Percentiles rank a stretch among this genome's conserved stretches.
Evolutionary conservation across 2,329 filamentous ascomycete species (phyloP).

Genomic region (Epichloe hybrida): DNA sequence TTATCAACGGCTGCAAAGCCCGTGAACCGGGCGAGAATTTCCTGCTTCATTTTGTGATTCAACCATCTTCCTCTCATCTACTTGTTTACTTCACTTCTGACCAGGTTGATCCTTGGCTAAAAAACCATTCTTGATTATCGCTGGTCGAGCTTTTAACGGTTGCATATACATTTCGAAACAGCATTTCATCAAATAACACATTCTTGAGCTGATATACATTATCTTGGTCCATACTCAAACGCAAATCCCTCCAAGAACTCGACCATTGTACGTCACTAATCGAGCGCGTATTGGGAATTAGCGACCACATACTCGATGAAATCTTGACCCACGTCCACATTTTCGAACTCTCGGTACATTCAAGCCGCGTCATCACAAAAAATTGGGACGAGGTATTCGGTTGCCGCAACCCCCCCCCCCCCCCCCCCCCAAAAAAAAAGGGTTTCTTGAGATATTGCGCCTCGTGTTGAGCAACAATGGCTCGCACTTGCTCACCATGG

Average conservation of each 20-base stretch:
- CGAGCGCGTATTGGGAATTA: no score
- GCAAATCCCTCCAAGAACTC: no score
- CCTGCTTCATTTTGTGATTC: neutral
- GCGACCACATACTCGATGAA: no score
- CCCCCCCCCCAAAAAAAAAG: no score
- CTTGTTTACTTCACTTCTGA: slow-evolving; percentile 9
- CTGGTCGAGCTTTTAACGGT: slow-evolving; percentile 2
- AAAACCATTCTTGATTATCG: slow-evolving; percentile 9
- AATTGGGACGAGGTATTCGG: no score
- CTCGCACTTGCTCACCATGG: slow-evolving; percentile 17
- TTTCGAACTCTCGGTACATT: no score
- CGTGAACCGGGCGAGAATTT: neutral
- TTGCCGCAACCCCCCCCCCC: no score
- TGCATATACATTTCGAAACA: neutral
- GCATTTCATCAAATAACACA: neutral
- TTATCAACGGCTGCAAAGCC: neutral
- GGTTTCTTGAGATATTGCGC: no score
- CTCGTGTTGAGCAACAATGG: slow-evolving; percentile 17
- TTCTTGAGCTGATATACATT: neutral
- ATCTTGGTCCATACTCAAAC: no score
- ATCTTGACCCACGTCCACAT: no score
- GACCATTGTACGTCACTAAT: no score
- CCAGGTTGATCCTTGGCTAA: slow-evolving; percentile 45
- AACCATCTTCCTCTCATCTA: slow-evolving; percentile 7
- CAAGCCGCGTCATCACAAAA: no score